Conservation (phyloP, 768 basidiomycete genomes). For the Collybia mongolica region DNA sequence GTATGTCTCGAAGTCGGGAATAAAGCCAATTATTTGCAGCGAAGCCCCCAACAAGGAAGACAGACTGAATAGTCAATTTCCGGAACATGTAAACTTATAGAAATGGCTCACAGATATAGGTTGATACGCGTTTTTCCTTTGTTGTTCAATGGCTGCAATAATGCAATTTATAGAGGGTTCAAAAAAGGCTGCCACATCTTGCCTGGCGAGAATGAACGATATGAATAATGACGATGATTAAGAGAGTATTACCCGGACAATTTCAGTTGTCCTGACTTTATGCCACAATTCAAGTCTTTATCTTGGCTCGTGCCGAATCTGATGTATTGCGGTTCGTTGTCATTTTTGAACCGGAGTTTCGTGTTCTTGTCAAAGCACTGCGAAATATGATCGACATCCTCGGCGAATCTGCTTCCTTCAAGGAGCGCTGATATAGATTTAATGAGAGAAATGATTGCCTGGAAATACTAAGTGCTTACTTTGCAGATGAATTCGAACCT, state of each 20-base stretch:
- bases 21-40: slow-evolving; percentile 44
- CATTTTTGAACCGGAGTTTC: slow-evolving; percentile 35
- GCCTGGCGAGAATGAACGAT: slow-evolving; percentile 4
- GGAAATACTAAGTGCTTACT: slow-evolving; percentile 15
- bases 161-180: slow-evolving; percentile 18
- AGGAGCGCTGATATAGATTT: neutral
- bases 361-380: slow-evolving; percentile 38
- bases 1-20: slow-evolving; percentile 26
- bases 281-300: slow-evolving; percentile 31
- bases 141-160: slow-evolving; percentile 7
- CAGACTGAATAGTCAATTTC: slow-evolving; percentile 12
- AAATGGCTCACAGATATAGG: slow-evolving; percentile 15
- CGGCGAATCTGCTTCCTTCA: slow-evolving; percentile 30
- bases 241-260: slow-evolving; percentile 20
- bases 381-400: slow-evolving; percentile 34
- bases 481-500: slow-evolving; percentile 28
- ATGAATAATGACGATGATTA: neutral
- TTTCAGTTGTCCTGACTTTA: slow-evolving; percentile 39
- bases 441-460: neutral
- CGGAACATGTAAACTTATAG: too few relatives aligned
- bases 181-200: slow-evolving; percentile 18
- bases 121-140: slow-evolving; percentile 3
- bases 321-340: slow-evolving; percentile 34
- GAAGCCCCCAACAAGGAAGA: slow-evolving; percentile 45
- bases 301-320: slow-evolving; percentile 38